These are phyloP conservation scores for Bipolaris gigantea DNA, from an alignment of 2,329 filamentous ascomycete genomes.

Conservation along the genomic window DNA sequence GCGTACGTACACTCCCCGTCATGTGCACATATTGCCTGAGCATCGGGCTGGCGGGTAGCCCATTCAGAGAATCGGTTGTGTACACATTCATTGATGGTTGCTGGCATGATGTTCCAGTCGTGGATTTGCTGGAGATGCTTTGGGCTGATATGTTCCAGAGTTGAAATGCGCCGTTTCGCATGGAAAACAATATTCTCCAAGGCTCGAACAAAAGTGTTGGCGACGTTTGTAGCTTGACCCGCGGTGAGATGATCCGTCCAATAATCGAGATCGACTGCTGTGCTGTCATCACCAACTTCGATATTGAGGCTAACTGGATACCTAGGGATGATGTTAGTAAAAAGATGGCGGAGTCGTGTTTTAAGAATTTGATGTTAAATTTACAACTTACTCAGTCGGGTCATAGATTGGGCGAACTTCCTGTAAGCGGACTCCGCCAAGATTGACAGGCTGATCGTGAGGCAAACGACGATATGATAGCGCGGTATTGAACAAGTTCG, in stretches of 20 bases:
- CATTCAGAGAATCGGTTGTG: slow-evolving; percentile 34
- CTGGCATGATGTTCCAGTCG: slow-evolving; percentile 38
- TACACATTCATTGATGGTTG: slow-evolving; percentile 36
- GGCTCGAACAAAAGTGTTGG: slow-evolving; percentile 34
- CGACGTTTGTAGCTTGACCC: slow-evolving; percentile 38
- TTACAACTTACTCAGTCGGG: slow-evolving; percentile 46
- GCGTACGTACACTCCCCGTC: slow-evolving; percentile 40
- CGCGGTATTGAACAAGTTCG: slow-evolving; percentile 53
- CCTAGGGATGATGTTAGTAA: background rate
- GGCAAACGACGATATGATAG: slow-evolving; percentile 52
- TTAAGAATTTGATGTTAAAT: background rate
- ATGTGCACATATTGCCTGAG: slow-evolving; percentile 37
- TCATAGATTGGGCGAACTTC: slow-evolving; percentile 47
- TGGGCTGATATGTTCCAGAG: slow-evolving; percentile 46
- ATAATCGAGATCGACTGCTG: slow-evolving; percentile 39
- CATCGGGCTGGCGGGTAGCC: slow-evolving; percentile 29
- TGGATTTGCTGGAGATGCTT: slow-evolving; percentile 37
- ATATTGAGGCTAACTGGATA: slow-evolving; percentile 54
- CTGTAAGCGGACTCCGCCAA: slow-evolving; percentile 41
- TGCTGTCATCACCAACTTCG: slow-evolving; percentile 47
- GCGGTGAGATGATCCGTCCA: slow-evolving; percentile 40
- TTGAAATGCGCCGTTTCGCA: slow-evolving; percentile 35
- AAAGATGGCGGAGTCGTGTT: background rate
- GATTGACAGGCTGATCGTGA: slow-evolving; percentile 24
- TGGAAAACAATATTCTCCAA: slow-evolving; percentile 45